A percentile compares a stretch with the other conserved stretches of the same genome.
phyloP scores from a whole-genome alignment of 257 asterid species.

The Misopates orontium region DNA sequence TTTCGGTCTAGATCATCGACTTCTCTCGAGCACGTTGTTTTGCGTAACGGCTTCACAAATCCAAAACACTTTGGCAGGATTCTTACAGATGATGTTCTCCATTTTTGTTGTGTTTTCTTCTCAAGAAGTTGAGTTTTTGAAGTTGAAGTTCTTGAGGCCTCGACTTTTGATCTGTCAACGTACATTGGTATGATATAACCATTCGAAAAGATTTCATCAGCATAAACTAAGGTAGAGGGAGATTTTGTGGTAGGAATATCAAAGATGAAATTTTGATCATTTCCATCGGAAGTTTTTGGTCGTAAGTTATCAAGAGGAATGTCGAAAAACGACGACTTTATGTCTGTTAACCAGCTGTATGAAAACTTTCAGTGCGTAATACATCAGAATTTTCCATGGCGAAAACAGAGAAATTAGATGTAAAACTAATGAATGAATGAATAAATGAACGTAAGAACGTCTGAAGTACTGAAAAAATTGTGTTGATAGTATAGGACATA shows the following conservation, averaged over 20 bases:
- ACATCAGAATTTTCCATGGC: slow-evolving; percentile 55
- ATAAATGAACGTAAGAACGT: too few species aligned
- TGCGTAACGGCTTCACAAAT: slow-evolving; percentile 36
- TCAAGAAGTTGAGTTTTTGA: background rate
- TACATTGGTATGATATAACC: slow-evolving; percentile 55
- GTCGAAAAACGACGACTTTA: slow-evolving; percentile 32
- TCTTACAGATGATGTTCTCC: slow-evolving; percentile 38
- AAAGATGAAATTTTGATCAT: slow-evolving; percentile 46
- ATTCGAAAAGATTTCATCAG: slow-evolving; percentile 59
- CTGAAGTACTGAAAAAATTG: too few species aligned
- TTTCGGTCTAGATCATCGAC: slow-evolving; percentile 52
- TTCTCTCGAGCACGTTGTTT: slow-evolving; percentile 35
- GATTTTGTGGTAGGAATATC: slow-evolving; percentile 41
- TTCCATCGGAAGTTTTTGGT: slow-evolving; percentile 26
- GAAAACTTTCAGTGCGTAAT: slow-evolving; percentile 67
- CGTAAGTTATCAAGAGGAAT: slow-evolving; percentile 23
- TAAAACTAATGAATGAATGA: background rate
- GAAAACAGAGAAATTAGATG: background rate
- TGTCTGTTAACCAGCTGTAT: slow-evolving; percentile 58
- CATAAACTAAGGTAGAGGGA: slow-evolving; percentile 43
- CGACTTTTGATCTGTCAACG: slow-evolving; percentile 25
- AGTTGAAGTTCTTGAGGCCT: slow-evolving; percentile 19
- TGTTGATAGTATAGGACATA: too few species aligned
- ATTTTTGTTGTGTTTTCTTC: slow-evolving; percentile 16
- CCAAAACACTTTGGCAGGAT: slow-evolving; percentile 37